Percentiles rank a stretch among this genome's conserved stretches.
Evolutionary conservation across 202 grass and related monocot genomes (phyloP).

Genomic region (Setaria viridis): DNA sequence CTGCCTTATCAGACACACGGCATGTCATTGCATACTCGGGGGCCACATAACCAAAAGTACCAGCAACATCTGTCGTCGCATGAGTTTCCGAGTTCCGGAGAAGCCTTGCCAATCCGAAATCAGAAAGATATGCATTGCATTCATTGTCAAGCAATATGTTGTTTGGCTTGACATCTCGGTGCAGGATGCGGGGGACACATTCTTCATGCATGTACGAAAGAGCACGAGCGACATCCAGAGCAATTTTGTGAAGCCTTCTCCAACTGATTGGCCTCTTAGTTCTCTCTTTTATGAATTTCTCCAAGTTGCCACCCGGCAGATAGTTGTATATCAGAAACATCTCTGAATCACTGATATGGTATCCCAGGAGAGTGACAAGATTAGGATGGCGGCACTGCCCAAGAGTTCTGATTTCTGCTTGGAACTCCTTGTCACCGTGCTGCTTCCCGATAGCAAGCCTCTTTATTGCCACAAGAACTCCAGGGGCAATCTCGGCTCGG

Average conservation of each 20-base stretch:
- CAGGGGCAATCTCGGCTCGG: slow-evolving; percentile 79
- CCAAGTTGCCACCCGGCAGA: slow-evolving; percentile 81
- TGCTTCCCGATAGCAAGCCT: slow-evolving; percentile 78
- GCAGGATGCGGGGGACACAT: slow-evolving; percentile 71
- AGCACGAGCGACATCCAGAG: slow-evolving; percentile 75
- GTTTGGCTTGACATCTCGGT: slow-evolving; percentile 90
- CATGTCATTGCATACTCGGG: slow-evolving; percentile 91
- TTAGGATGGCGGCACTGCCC: slow-evolving; percentile 75
- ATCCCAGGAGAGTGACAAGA: slow-evolving; percentile 86
- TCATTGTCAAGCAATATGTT: slow-evolving; percentile 80
- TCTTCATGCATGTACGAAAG: slow-evolving; percentile 76
- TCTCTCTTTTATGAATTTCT: slow-evolving; percentile 85
- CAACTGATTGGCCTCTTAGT: slow-evolving; percentile 65
- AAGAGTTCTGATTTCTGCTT: slow-evolving; percentile 78
- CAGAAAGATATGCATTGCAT: slow-evolving; percentile 80
- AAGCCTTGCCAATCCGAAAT: slow-evolving; percentile 84
- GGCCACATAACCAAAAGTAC: slow-evolving; percentile 86
- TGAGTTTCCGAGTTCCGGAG: slow-evolving; percentile 82
- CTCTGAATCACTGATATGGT: slow-evolving; percentile 71
- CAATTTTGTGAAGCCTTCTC: slow-evolving; percentile 91
- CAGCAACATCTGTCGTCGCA: slow-evolving; percentile 79
- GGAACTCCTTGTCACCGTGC: slow-evolving; percentile 76
- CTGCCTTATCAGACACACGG: slow-evolving; percentile 88
- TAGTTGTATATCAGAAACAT: slow-evolving; percentile 98
- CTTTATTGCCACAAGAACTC: slow-evolving; percentile 88